Percentiles rank a stretch among this genome's conserved stretches.
Evolutionary conservation across 192 early-diverging fungal genomes (phyloP).

Genomic region (Endogone sp.): DNA sequence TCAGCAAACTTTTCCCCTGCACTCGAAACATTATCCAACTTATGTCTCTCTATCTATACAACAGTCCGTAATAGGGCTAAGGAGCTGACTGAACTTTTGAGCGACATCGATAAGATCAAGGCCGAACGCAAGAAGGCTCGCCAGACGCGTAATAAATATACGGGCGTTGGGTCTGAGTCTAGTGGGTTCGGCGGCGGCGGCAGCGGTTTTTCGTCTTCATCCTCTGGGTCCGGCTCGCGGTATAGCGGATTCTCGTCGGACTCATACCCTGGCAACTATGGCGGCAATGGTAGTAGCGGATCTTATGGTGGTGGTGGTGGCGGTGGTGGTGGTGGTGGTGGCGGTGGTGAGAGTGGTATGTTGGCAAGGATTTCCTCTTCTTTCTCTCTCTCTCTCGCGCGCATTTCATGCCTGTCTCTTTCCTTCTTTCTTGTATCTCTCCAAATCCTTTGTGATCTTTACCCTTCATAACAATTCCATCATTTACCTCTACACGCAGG

Average conservation of each 20-base stretch:
- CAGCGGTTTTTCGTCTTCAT: background rate
- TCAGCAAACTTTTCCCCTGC: background rate
- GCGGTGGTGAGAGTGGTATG: constrained; percentile 21
- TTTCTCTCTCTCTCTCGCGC: too few species aligned
- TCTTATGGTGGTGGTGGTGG: constrained; percentile 15
- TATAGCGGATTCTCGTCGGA: constrained; percentile 68
- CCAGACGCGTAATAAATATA: constrained; percentile 56
- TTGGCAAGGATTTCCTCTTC: background rate
- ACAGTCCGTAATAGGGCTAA: constrained; percentile 84
- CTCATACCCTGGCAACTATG: constrained; percentile 31
- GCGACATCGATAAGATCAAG: constrained; percentile 73
- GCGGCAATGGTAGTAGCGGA: constrained; percentile 31
- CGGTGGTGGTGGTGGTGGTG: constrained; percentile 30
- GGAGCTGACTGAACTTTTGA: constrained; percentile 82
- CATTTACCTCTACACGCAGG: too few species aligned
- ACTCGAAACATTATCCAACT: background rate
- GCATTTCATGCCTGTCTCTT: too few species aligned
- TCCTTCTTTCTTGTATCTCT: too few species aligned
- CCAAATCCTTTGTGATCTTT: too few species aligned
- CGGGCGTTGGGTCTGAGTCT: constrained; percentile 61
- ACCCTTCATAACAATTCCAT: too few species aligned
- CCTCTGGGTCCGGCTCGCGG: constrained; percentile 19
- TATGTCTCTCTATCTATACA: too few species aligned
- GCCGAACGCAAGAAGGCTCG: constrained; percentile 87
- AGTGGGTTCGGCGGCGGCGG: constrained; percentile 31